phyloP scores from a whole-genome alignment of 257 asterid genomes.

The Solanum rostratum region DNA sequence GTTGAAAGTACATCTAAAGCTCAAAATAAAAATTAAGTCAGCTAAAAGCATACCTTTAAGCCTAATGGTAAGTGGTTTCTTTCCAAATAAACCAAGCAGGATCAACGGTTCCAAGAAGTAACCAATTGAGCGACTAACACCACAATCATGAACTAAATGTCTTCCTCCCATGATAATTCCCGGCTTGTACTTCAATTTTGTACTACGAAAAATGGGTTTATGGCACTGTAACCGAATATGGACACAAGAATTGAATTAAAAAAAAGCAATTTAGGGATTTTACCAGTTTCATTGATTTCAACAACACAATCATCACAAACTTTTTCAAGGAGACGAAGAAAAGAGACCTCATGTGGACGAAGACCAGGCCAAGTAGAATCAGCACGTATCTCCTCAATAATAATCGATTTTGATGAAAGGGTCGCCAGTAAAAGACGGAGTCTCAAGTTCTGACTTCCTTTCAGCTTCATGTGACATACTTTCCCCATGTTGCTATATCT shows the following conservation, averaged over 20 bases:
- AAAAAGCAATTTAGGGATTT: not conserved
- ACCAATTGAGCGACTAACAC: slow-evolving; percentile 49
- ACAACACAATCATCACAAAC: slow-evolving; percentile 63
- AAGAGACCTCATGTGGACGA: slow-evolving; percentile 57
- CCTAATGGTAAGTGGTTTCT: slow-evolving; percentile 54
- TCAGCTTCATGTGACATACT: slow-evolving; percentile 34
- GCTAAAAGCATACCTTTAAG: slow-evolving; percentile 39
- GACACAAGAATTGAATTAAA: not conserved
- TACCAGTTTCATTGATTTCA: slow-evolving; percentile 75
- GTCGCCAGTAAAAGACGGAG: slow-evolving; percentile 70
- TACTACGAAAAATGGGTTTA: slow-evolving; percentile 13
- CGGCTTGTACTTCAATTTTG: slow-evolving; percentile 73
- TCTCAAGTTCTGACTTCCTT: slow-evolving; percentile 63
- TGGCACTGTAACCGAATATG: not conserved
- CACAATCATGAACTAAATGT: slow-evolving; percentile 63
- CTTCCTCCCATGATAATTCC: slow-evolving; percentile 84
- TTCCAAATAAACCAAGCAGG: slow-evolving; percentile 65
- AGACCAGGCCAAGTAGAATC: slow-evolving; percentile 69
- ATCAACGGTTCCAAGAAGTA: slow-evolving; percentile 79
- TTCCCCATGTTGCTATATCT: slow-evolving; percentile 33
- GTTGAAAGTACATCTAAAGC: not conserved
- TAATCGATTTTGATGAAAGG: slow-evolving; percentile 59
- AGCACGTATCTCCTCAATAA: slow-evolving; percentile 68
- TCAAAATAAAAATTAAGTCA: not conserved
- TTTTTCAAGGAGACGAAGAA: slow-evolving; percentile 65